Evolutionary conservation across 108 stramenopile species (phyloP).

Genomic region (Nannochloropsis granulata): DNA sequence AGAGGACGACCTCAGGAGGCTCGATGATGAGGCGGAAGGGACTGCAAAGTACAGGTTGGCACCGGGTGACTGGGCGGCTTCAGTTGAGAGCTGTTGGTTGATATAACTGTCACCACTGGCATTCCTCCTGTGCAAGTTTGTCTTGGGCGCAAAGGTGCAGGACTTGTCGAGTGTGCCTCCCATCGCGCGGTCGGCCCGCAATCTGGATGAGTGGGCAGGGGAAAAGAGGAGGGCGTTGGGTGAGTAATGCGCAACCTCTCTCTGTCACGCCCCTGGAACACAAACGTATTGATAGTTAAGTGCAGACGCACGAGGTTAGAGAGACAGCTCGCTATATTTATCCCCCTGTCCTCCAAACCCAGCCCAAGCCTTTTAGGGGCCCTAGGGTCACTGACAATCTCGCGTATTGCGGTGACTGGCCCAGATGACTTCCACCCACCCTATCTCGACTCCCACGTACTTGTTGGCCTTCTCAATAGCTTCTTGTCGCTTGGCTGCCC

Average conservation of each 20-base stretch:
- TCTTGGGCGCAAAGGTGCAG: background rate
- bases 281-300: no score
- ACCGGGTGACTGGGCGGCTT: background rate
- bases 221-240: background rate
- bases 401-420: background rate
- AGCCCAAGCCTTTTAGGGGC: no score
- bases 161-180: background rate
- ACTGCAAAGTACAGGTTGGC: background rate
- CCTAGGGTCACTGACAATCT: no score
- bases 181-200: background rate
- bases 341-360: no score
- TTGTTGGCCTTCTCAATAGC: background rate
- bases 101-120: no score
- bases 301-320: no score
- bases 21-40: background rate
- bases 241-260: no score
- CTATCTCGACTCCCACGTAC: background rate
- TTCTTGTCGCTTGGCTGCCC: background rate
- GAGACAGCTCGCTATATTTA: no score
- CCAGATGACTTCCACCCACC: background rate
- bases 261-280: no score
- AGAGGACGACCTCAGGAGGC: no score
- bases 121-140: background rate
- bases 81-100: no score
- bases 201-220: background rate